Percentiles rank a stretch among this genome's conserved stretches.
phyloP scores from a whole-genome alignment of 441 rosid species.

The Biscutella auriculata region DNA sequence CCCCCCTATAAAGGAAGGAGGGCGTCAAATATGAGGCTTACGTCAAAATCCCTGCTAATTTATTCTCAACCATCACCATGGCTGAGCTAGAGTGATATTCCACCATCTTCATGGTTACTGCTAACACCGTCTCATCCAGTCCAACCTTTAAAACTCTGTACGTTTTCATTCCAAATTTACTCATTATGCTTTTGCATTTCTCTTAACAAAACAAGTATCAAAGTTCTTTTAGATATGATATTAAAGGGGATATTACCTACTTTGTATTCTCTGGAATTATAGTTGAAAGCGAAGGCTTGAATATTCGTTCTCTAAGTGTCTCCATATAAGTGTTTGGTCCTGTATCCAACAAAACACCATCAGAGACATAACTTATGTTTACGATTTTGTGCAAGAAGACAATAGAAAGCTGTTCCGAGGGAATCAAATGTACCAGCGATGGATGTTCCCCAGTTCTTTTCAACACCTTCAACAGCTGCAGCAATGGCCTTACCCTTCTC shows the following conservation, averaged over 20 bases:
- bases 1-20: not conserved
- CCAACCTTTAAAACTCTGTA: slow-evolving; percentile 73
- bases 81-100: slow-evolving; percentile 64
- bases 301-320: slow-evolving; percentile 81
- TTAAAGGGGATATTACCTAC: slow-evolving; percentile 67
- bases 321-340: slow-evolving; percentile 75
- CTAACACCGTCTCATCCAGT: slow-evolving; percentile 64
- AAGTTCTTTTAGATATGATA: not conserved
- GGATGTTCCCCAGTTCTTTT: slow-evolving; percentile 74
- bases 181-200: slow-evolving; percentile 7
- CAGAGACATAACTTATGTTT: not conserved
- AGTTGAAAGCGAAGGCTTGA: slow-evolving; percentile 75
- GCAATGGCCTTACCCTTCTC: slow-evolving; percentile 97
- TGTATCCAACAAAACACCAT: slow-evolving; percentile 19
- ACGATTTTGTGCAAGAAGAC: too few species aligned
- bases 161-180: slow-evolving; percentile 12
- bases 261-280: slow-evolving; percentile 79
- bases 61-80: slow-evolving; percentile 57
- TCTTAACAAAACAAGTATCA: not conserved
- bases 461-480: slow-evolving; percentile 98
- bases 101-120: slow-evolving; percentile 72
- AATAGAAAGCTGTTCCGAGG: too few species aligned
- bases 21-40: slow-evolving; percentile 24
- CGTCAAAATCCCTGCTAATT: slow-evolving; percentile 82
- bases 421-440: slow-evolving; percentile 38